Percentiles rank a stretch among this genome's conserved stretches.
Evolutionary conservation across 352 stramenopile genomes (phyloP).

Genomic region (Globisporangium radiosum): DNA sequence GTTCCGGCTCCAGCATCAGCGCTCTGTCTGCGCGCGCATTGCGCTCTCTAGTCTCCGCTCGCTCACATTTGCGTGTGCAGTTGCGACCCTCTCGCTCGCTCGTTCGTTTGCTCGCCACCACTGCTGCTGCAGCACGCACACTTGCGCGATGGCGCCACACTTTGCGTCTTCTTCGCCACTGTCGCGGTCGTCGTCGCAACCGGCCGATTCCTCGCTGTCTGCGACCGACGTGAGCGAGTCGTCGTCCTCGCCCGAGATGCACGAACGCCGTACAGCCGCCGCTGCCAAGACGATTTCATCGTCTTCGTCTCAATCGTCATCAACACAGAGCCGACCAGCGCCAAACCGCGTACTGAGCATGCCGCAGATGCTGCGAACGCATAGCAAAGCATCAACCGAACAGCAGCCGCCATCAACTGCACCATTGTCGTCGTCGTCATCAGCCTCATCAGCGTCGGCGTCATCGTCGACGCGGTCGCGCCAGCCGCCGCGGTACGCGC

Average conservation of each 20-base stretch:
- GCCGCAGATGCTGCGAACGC: constrained; percentile 11
- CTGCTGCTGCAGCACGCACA: no score
- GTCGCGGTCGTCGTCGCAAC: neutral
- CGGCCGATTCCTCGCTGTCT: neutral
- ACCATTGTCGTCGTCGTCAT: neutral
- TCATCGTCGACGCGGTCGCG: neutral
- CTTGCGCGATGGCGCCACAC: constrained; percentile 9
- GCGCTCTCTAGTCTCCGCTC: neutral
- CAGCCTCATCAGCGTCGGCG: neutral
- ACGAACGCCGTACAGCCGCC: neutral
- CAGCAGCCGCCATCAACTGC: constrained; percentile 1
- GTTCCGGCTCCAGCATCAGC: neutral
- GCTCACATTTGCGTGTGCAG: no score
- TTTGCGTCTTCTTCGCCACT: constrained; percentile 9
- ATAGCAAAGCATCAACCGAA: constrained; percentile 1
- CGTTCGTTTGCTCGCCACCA: no score
- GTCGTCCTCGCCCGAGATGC: neutral
- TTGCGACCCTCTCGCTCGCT: no score
- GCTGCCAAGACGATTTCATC: neutral
- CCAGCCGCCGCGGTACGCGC: constrained; percentile 3
- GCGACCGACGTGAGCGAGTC: constrained; percentile 9
- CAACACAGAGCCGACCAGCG: neutral
- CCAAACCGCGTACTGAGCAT: constrained; percentile 6
- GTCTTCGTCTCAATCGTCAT: neutral
- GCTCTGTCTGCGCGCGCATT: neutral